phyloP scores from a whole-genome alignment of 2,329 filamentous ascomycete species.

The Microdochium bolleyi region DNA sequence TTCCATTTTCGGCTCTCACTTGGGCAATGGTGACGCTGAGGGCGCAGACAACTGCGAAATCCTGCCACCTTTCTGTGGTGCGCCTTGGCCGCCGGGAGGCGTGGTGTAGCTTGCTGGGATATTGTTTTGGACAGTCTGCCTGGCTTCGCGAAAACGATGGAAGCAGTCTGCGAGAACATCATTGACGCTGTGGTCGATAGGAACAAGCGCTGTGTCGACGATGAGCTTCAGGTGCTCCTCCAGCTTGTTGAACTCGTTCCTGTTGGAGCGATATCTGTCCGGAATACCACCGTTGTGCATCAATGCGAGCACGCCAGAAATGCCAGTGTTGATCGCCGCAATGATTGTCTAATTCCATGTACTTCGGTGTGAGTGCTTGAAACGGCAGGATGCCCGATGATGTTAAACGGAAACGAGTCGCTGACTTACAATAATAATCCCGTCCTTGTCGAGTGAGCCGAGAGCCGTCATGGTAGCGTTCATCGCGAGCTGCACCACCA shows the following conservation, averaged over 20 bases:
- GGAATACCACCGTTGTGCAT: slow-evolving; percentile 46
- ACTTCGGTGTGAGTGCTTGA: no score
- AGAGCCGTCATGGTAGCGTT: slow-evolving; percentile 41
- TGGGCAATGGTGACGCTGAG: background rate
- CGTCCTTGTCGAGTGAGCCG: slow-evolving; percentile 29
- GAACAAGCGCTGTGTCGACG: slow-evolving; percentile 37
- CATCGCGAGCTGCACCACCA: slow-evolving; percentile 40
- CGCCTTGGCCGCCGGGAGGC: slow-evolving; percentile 1
- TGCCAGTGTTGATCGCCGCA: slow-evolving; percentile 40
- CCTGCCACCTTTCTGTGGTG: background rate
- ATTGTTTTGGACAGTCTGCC: slow-evolving; percentile 37
- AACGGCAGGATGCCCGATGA: no score
- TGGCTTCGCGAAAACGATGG: slow-evolving; percentile 34
- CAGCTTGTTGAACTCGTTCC: slow-evolving; percentile 38
- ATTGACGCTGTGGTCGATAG: slow-evolving; percentile 30
- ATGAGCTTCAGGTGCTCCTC: slow-evolving; percentile 43
- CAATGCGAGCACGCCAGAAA: slow-evolving; percentile 40
- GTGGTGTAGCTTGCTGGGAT: slow-evolving; percentile 31
- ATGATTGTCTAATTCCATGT: slow-evolving; percentile 28
- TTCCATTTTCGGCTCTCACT: background rate
- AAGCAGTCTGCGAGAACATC: slow-evolving; percentile 40
- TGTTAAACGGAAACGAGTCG: no score
- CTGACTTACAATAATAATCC: slow-evolving; percentile 29
- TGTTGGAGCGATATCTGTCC: slow-evolving; percentile 40
- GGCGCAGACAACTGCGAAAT: background rate